Base-by-base conservation (phyloP, 371 early-diverging fungal species). In the Actinomucor elegans region DNA sequence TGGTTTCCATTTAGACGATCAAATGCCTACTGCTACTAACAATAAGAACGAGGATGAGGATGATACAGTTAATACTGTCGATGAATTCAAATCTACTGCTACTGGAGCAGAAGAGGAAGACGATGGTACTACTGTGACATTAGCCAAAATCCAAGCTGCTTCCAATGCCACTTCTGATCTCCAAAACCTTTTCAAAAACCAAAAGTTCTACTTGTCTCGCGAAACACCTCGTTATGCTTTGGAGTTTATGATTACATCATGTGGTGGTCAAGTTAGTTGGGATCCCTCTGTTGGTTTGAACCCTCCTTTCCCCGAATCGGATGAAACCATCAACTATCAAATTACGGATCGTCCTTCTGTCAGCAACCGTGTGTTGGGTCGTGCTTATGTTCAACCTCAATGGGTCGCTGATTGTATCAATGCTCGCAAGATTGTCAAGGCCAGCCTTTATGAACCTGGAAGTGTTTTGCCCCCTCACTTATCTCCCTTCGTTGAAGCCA, bases 361-460 rank as follows among this genome's bases (percentile, higher is more conserved):
- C 59, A 69, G 68, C 50, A 81, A 87, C 57, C 81, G 79, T 57
- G 80, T 86, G 64, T 56, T 81, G 57, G 67, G 74, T 29, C 86
- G 96, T 61, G 77, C 74, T n/a, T 97, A 94, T 61, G 81, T 97
- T 24, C 99, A 97, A 73, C 99, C 99, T n/a, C 99, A 98, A 70
- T 98, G 97, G 97, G 80, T 95, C 5, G 96, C 90, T 61, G 99
- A 98, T 66, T 89, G 85, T 61, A 81, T 97, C 64, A 98, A 98
- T 55, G 89, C 93, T 24, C 78, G 83, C 17, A 83, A 84, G 50
- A 66, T 97, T 40, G 60, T 97, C 34, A 73, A 77, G 41, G 62
- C 85, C 2, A 77, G 75, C 18, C 73, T 78, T 6, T 98, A 97
- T 61, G 83, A 80, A 40, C 86, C 90, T n/a, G 97, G 96, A 8